Conservation (phyloP, 139 green algal genomes). For the Limnomonas spitsbergensis region DNA sequence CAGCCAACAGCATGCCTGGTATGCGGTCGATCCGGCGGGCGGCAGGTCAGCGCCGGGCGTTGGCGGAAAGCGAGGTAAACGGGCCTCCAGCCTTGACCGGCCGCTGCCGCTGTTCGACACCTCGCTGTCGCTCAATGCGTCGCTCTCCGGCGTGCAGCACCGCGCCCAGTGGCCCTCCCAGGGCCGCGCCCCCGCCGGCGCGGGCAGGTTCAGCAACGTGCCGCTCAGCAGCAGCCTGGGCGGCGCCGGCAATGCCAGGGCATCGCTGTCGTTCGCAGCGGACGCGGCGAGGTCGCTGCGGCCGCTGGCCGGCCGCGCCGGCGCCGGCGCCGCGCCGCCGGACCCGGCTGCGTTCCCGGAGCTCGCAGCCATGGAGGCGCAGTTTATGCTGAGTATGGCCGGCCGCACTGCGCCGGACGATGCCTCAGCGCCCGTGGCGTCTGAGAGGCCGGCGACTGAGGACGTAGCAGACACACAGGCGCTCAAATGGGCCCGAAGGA, state of each 20-base stretch:
- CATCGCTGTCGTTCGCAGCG: background rate
- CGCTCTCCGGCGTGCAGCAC: background rate
- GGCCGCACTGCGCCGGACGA: background rate
- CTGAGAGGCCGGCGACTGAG: background rate
- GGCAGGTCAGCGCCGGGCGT: background rate
- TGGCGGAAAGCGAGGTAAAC: too few relatives aligned
- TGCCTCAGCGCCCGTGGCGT: background rate
- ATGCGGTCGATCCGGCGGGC: too few relatives aligned
- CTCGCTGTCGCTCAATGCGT: too few relatives aligned
- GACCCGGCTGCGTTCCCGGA: slow-evolving; percentile 34
- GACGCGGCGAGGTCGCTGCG: too few relatives aligned
- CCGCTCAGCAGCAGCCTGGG: too few relatives aligned
- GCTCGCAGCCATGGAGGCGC: slow-evolving; percentile 52
- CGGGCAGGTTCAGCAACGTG: background rate
- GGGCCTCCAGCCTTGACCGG: background rate
- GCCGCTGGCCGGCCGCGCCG: too few relatives aligned
- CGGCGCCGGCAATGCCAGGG: background rate
- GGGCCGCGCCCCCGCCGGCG: too few relatives aligned
- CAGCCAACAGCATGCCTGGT: too few relatives aligned
- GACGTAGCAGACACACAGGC: slow-evolving; percentile 35
- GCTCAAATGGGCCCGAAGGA: slow-evolving; percentile 49
- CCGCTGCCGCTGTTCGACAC: background rate
- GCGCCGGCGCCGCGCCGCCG: too few relatives aligned
- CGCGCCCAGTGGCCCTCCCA: too few relatives aligned
- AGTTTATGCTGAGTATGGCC: slow-evolving; percentile 27